Evolutionary conservation across 106 monocot genomes (phyloP).

Genomic region (Chionographis japonica): DNA sequence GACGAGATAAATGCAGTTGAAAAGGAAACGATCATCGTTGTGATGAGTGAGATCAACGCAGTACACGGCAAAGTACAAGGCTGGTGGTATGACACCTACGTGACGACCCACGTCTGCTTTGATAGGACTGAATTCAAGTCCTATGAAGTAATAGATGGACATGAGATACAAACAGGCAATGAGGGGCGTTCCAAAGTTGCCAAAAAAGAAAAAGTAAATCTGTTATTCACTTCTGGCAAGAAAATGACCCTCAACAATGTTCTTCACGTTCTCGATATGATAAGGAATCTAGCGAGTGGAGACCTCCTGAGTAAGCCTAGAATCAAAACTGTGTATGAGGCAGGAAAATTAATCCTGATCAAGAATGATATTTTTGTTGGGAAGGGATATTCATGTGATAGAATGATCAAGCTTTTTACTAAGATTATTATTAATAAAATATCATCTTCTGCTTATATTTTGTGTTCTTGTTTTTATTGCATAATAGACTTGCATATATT

Average conservation of each 20-base stretch:
- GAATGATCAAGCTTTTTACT: background rate
- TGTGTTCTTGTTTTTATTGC: background rate
- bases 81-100: background rate
- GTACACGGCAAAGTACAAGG: background rate
- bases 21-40: too few relatives aligned
- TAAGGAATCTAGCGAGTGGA: too few relatives aligned
- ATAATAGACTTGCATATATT: background rate
- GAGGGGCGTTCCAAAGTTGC: background rate
- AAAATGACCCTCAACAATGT: too few relatives aligned
- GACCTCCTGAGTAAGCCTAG: too few relatives aligned
- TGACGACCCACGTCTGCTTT: slow-evolving; percentile 1
- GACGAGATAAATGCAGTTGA: background rate
- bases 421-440: background rate
- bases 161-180: background rate
- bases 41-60: background rate
- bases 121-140: background rate
- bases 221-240: too few relatives aligned
- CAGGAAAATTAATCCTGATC: background rate
- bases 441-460: background rate
- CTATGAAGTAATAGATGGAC: background rate
- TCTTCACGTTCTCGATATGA: too few relatives aligned
- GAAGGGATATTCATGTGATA: background rate
- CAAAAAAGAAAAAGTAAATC: background rate
- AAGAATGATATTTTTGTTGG: background rate
- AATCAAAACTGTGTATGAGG: too few relatives aligned